Evolutionary conservation across 164 flowering plant species (phyloP).

Genomic region (Cinnamomum chago): DNA sequence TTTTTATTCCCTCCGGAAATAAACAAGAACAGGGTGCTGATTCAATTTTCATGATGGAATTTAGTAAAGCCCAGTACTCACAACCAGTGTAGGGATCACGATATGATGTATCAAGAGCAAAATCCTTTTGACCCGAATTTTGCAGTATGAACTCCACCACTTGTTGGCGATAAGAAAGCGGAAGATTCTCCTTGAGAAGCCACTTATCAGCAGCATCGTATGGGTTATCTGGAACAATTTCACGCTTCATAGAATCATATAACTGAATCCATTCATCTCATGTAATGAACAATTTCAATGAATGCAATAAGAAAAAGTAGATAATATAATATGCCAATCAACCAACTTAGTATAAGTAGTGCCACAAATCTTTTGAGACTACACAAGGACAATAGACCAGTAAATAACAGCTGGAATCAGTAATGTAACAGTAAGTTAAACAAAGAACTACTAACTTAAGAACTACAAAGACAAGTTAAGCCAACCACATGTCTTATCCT

Average conservation of each 20-base stretch:
- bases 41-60: constrained; percentile 4
- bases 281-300: neutral
- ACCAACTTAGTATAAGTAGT: neutral
- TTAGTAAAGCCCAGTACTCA: constrained; percentile 29
- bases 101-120: constrained; percentile 62
- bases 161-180: constrained; percentile 87
- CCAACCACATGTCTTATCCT: too few species aligned
- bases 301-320: neutral
- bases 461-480: too few species aligned
- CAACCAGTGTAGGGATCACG: constrained; percentile 96
- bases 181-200: constrained; percentile 93
- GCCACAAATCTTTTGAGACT: neutral
- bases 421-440: neutral
- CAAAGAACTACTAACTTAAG: neutral
- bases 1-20: neutral
- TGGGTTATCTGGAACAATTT: constrained; percentile 62
- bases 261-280: neutral
- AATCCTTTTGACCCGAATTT: constrained; percentile 72
- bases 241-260: constrained; percentile 11
- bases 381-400: neutral
- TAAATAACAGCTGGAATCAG: neutral
- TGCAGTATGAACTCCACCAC: constrained; percentile 90
- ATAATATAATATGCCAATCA: neutral
- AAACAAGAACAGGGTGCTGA: neutral
- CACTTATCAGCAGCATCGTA: constrained; percentile 89